phyloP scores from a whole-genome alignment of 106 monocot genomes.

The Iris macrosiphon region DNA sequence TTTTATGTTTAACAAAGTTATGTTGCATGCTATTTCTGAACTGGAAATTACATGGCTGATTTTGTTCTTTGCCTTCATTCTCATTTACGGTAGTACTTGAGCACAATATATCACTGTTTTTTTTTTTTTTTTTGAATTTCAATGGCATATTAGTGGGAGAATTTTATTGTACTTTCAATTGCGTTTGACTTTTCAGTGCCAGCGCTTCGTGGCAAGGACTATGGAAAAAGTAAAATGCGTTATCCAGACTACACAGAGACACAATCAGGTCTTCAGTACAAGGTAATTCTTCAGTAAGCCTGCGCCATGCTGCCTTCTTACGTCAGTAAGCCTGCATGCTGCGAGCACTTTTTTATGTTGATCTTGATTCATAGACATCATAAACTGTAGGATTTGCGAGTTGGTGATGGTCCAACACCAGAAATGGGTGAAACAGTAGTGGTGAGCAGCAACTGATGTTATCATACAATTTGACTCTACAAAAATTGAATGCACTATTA shows the following conservation, averaged over 20 bases:
- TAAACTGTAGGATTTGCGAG: constrained; percentile 66
- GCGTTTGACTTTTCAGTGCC: too few species aligned
- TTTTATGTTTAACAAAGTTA: not conserved
- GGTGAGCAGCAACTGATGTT: constrained; percentile 35
- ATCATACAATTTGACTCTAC: too few species aligned
- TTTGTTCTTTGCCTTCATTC: not conserved
- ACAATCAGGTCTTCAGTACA: constrained; percentile 92
- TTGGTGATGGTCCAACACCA: constrained; percentile 72
- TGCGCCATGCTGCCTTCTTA: too few species aligned
- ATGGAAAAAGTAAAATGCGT: constrained; percentile 95
- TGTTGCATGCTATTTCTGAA: not conserved
- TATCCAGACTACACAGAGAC: constrained; percentile 94
- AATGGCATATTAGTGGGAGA: not conserved
- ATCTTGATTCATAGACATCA: not conserved
- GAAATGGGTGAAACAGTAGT: constrained; percentile 79
- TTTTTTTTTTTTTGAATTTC: not conserved
- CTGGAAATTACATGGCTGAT: too few species aligned
- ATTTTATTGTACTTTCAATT: not conserved
- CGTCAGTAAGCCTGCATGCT: too few species aligned
- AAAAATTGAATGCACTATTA: too few species aligned
- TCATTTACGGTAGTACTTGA: not conserved
- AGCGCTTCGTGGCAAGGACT: constrained; percentile 94
- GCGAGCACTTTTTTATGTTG: not conserved
- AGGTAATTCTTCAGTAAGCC: constrained; percentile 42
- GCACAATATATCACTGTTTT: not conserved